Evolutionary conservation across 805 yeast genomes (phyloP), one percentile per base, ranked within the genome.

Genomic region (Grigorovia yakushimaensis): DNA sequence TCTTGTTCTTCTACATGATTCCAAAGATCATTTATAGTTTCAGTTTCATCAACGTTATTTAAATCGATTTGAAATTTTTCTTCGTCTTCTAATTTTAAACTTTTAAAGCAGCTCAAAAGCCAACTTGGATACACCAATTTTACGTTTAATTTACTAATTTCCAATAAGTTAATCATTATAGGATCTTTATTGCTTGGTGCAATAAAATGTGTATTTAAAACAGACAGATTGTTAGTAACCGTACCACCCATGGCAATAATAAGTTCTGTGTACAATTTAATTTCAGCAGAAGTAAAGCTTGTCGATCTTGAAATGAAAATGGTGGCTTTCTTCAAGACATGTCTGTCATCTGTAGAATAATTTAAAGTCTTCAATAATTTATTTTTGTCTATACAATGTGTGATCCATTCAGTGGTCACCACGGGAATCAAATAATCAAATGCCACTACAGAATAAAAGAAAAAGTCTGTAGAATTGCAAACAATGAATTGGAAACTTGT

Each of bases 161-260:
- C 69, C 61, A 36, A 69, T 62, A 4, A 61, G 61, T 41, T 30
- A 4, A 41, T 18, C 19, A 41, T 20, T 8, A 20, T 7, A 5
- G 43, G 36, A 20, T 47, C 43, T 1, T 66, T 67, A 21, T 65
- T 63, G 27, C 67, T 57, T 42, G 73, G 65, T 0, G 91, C 76
- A 19, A 91, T 68, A 35, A 88, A 71, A 69, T 91, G 97, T 0
- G 96, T 86, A 1, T 95, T 85, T 52, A 75, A 76, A 46, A 75
- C 74, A 8, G 87, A 80, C 27, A 89, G 68, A 17, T 58, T 55
- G 50, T 82, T 83, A 39, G 78, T 67, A 57, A 71, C 79, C 33
- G 77, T 80, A 3, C 96, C 98, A 1, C 97, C 98, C 50, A 85
- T 72, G 1, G 85, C 80, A 19, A 76, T 65, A 1, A 68, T 48